A percentile compares a stretch with the other conserved stretches of the same genome.
Conservation (phyloP, 805 yeast genomes). For the Kuraishia ogatae region DNA sequence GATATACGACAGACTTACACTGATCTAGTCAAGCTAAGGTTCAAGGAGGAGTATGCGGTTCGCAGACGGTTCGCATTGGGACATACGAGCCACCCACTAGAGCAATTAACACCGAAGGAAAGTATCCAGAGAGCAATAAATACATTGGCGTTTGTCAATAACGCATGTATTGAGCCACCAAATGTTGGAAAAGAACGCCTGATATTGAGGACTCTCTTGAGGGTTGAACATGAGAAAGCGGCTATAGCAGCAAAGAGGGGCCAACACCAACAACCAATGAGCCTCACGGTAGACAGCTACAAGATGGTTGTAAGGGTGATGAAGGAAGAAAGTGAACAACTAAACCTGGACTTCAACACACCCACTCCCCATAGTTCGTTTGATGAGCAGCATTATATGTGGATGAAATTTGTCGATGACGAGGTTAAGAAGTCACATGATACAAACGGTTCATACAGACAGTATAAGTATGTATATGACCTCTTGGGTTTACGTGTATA, state of each 20-base stretch:
- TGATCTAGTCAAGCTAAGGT: constrained; percentile 10
- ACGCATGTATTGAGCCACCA: constrained; percentile 11
- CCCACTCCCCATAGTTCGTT: background rate
- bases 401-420: background rate
- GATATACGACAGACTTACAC: background rate
- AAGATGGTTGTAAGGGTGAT: background rate
- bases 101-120: constrained; percentile 6
- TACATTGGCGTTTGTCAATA: constrained; percentile 17
- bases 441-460: background rate
- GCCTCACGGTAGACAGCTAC: background rate
- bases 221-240: background rate
- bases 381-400: background rate
- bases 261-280: background rate
- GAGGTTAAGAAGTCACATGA: background rate
- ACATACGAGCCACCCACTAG: background rate
- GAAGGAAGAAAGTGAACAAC: background rate
- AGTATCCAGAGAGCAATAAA: constrained; percentile 11
- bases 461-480: background rate
- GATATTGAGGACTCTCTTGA: background rate
- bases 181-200: constrained; percentile 2
- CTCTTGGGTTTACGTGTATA: background rate
- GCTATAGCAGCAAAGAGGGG: background rate
- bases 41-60: constrained; percentile 14
- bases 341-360: too few species aligned
- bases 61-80: constrained; percentile 7